Percentiles rank a stretch among this genome's conserved stretches.
Conservation (phyloP, 768 basidiomycete species). For the Mycena epipterygia region DNA sequence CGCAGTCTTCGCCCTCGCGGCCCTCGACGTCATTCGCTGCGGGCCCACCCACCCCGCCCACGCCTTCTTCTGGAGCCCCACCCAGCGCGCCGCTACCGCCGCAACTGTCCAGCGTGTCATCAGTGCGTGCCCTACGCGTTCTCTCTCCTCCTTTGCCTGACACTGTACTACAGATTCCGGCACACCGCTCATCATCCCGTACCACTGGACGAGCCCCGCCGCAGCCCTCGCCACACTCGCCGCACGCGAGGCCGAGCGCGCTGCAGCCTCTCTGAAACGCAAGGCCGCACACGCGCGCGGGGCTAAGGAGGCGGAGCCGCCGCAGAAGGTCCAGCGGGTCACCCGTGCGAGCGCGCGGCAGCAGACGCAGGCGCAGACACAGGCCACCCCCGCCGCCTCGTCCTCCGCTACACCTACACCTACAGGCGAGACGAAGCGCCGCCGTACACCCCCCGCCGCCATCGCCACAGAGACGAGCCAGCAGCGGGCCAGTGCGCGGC, state of each 20-base stretch:
- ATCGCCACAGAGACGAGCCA: neutral
- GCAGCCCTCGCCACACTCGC: constrained; percentile 10
- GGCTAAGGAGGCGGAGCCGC: constrained; percentile 11
- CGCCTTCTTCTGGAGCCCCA: constrained; percentile 75
- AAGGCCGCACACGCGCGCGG: constrained; percentile 2
- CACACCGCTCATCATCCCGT: constrained; percentile 12
- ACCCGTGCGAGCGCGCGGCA: constrained; percentile 26
- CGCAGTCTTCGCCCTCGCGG: constrained; percentile 68
- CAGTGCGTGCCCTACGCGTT: constrained; percentile 9
- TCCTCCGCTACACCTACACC: neutral
- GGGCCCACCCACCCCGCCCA: constrained; percentile 68
- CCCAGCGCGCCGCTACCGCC: constrained; percentile 62
- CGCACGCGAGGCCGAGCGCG: neutral
- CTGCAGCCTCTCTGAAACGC: constrained; percentile 3
- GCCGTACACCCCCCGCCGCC: neutral
- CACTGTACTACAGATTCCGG: constrained; percentile 20
- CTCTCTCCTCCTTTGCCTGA: neutral
- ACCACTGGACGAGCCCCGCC: constrained; percentile 7
- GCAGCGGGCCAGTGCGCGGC: constrained; percentile 26
- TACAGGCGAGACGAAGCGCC: constrained; percentile 6
- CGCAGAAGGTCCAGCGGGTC: constrained; percentile 23
- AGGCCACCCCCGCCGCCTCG: neutral
- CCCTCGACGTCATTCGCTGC: constrained; percentile 71
- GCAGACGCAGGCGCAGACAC: neutral
- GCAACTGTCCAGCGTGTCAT: constrained; percentile 57